phyloP scores from a whole-genome alignment of 2,329 filamentous ascomycete species.

The Monilinia fructicola region DNA sequence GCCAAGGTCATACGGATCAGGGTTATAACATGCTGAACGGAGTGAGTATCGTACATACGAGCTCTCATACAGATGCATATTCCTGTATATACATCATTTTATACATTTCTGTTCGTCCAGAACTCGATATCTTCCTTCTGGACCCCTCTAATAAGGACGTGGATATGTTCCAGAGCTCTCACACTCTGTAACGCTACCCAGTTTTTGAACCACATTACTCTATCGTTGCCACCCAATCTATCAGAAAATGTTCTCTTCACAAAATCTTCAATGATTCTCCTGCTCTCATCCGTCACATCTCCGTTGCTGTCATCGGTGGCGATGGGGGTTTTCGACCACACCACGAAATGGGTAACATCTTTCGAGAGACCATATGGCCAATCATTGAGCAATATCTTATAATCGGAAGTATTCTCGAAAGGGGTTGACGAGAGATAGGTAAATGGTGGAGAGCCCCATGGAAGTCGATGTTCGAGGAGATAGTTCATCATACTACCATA shows the following conservation, averaged over 20 bases:
- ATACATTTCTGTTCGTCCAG: conserved; percentile 47
- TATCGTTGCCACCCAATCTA: conserved; percentile 50
- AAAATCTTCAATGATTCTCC: conserved; percentile 64
- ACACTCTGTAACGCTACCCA: conserved; percentile 88
- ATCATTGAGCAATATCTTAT: conserved; percentile 79
- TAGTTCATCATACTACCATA: conserved; percentile 82
- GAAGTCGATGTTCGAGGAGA: conserved; percentile 70
- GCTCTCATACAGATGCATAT: background rate
- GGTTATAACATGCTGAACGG: background rate
- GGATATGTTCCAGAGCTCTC: conserved; percentile 83
- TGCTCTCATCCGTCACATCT: conserved; percentile 68
- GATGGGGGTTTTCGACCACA: conserved; percentile 85
- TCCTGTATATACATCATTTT: background rate
- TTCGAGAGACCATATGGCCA: conserved; percentile 82
- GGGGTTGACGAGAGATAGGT: conserved; percentile 44
- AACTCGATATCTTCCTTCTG: conserved; percentile 52
- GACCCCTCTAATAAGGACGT: conserved; percentile 65
- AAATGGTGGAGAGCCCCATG: conserved; percentile 62
- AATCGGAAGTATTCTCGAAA: conserved; percentile 57
- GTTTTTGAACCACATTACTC: conserved; percentile 88
- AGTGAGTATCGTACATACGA: background rate
- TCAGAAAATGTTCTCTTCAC: conserved; percentile 67
- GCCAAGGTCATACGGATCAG: background rate
- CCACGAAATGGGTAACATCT: conserved; percentile 75
- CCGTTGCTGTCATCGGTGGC: conserved; percentile 68